Conservation (phyloP, 352 stramenopile genomes). For the Phytophthora pseudosyringae region DNA sequence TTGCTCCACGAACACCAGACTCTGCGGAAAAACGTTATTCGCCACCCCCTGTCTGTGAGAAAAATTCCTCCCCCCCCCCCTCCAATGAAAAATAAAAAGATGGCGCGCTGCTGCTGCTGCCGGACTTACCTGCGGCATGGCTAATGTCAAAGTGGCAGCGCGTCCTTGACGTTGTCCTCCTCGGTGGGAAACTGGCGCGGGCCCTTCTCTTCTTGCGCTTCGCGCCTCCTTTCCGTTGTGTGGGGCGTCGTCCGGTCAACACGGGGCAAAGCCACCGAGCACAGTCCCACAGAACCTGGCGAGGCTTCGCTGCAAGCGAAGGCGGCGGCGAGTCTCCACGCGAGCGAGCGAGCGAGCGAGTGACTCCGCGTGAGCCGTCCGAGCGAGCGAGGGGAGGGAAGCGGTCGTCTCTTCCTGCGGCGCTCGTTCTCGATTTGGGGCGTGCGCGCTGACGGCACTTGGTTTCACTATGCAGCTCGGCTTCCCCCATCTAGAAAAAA, state of each 20-base stretch:
- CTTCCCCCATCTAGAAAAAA: conserved; percentile 34
- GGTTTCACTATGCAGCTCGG: conserved; percentile 32
- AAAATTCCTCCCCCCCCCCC: conserved; percentile 6
- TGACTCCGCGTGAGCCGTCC: conserved; percentile 1
- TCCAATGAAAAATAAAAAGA: conserved; percentile 5
- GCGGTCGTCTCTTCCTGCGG: conserved; percentile 31
- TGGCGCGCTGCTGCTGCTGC: background rate
- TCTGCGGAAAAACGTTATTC: conserved; percentile 37
- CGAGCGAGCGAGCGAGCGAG: background rate
- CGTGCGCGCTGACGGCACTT: conserved; percentile 11
- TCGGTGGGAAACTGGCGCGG: background rate
- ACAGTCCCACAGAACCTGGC: conserved; percentile 17
- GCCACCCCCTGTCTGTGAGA: conserved; percentile 16
- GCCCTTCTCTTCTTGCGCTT: conserved; percentile 7
- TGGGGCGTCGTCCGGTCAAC: conserved; percentile 33
- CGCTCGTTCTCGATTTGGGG: conserved; percentile 35
- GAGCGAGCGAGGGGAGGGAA: conserved; percentile 8
- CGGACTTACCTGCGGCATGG: conserved; percentile 50
- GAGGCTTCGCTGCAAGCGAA: conserved; percentile 12
- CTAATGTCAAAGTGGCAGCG: conserved; percentile 18
- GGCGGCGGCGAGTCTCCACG: background rate
- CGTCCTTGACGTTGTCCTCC: conserved; percentile 3
- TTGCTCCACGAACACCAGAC: conserved; percentile 60
- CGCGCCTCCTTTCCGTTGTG: conserved; percentile 11
- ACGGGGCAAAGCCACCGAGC: conserved; percentile 21